phyloP scores from a whole-genome alignment of 805 yeast genomes.

The Torulaspora quercuum region DNA sequence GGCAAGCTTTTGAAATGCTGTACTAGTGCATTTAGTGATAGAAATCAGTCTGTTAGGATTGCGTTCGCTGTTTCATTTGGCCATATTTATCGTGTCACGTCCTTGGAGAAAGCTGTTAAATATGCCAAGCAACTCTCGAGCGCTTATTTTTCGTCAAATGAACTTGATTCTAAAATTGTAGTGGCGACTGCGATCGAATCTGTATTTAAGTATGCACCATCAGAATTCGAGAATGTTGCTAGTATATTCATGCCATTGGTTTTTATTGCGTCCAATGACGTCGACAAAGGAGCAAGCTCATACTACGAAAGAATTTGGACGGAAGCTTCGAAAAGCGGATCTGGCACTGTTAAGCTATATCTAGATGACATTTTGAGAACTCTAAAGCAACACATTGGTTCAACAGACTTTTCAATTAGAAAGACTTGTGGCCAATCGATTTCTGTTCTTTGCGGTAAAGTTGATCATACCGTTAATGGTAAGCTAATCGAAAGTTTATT shows the following conservation, averaged over 20 bases:
- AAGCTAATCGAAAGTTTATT: constrained; percentile 42
- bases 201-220: constrained; percentile 64
- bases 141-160: constrained; percentile 55
- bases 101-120: constrained; percentile 48
- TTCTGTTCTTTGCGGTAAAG: constrained; percentile 51
- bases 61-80: constrained; percentile 82
- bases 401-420: constrained; percentile 60
- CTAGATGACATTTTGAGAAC: constrained; percentile 61
- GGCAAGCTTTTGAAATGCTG: constrained; percentile 61
- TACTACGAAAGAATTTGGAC: constrained; percentile 68
- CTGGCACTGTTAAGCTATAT: constrained; percentile 65
- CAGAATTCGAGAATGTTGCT: constrained; percentile 58
- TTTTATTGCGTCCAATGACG: constrained; percentile 72
- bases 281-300: constrained; percentile 43
- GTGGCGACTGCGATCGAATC: constrained; percentile 63
- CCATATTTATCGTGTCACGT: constrained; percentile 62
- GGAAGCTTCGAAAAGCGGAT: constrained; percentile 72
- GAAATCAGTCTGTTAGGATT: constrained; percentile 66
- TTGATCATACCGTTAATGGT: constrained; percentile 36
- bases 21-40: constrained; percentile 56
- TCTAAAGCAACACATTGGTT: constrained; percentile 47
- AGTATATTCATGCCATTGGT: constrained; percentile 71
- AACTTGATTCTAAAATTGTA: constrained; percentile 41
- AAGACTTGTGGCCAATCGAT: constrained; percentile 68
- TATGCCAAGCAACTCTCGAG: constrained; percentile 50